Evolutionary conservation across 148 eudicot genomes (phyloP).

Genomic region (Diospyros kaki): DNA sequence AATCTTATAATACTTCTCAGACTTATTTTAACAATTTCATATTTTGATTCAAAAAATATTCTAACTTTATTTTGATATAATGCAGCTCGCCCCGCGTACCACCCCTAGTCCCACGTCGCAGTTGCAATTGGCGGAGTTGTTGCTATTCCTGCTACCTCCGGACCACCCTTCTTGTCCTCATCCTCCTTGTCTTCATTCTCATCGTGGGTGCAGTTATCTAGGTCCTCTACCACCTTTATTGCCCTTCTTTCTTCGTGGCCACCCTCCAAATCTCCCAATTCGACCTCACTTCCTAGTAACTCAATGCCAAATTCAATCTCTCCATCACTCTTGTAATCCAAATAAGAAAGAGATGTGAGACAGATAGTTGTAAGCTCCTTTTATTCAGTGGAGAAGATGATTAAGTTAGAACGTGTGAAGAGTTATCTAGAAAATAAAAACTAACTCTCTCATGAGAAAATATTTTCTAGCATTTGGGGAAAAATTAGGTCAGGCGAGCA

Average conservation of each 20-base stretch:
- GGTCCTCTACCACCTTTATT: slow-evolving; percentile 54
- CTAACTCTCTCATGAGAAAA: no score
- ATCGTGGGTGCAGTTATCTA: slow-evolving; percentile 38
- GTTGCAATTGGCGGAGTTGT: slow-evolving; percentile 26
- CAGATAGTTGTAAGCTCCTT: no score
- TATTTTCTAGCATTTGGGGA: no score
- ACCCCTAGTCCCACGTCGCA: slow-evolving; percentile 36
- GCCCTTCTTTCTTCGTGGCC: slow-evolving; percentile 48
- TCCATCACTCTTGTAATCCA: slow-evolving; percentile 37
- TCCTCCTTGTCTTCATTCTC: slow-evolving; percentile 48
- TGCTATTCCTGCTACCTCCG: slow-evolving; percentile 43
- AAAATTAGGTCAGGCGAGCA: no score
- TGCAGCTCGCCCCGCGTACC: slow-evolving; percentile 34
- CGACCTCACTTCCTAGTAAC: slow-evolving; percentile 32
- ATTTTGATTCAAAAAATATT: no score
- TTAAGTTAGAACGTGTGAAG: no score
- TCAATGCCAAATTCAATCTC: slow-evolving; percentile 36
- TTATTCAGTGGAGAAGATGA: no score
- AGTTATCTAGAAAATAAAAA: no score
- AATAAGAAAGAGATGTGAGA: no score
- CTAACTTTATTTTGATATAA: slow-evolving; percentile 18
- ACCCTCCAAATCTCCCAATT: slow-evolving; percentile 40
- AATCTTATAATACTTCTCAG: no score
- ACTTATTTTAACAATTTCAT: no score
- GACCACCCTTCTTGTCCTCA: slow-evolving; percentile 23